phyloP scores from a whole-genome alignment of 805 yeast species.

The Nakazawaea laoshanensis region DNA sequence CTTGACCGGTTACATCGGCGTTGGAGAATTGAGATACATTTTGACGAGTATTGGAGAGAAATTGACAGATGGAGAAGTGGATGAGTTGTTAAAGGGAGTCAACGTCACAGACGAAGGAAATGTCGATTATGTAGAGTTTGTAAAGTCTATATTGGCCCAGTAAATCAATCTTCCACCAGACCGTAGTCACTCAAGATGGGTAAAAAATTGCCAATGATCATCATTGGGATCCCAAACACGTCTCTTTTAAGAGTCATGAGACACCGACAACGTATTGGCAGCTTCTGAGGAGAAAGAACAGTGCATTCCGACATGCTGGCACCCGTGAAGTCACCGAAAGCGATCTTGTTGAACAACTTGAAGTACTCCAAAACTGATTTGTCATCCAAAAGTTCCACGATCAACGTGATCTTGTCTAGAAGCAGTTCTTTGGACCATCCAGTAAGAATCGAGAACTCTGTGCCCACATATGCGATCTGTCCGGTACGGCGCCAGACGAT shows the following conservation, averaged over 20 bases:
- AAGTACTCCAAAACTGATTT: constrained; percentile 81
- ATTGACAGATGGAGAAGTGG: constrained; percentile 83
- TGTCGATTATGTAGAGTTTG: constrained; percentile 91
- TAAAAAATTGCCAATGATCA: constrained; percentile 88
- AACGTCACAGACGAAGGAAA: constrained; percentile 89
- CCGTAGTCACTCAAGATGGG: constrained; percentile 45
- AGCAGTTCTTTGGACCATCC: constrained; percentile 81
- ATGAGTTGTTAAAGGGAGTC: constrained; percentile 92
- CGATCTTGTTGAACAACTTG: constrained; percentile 72
- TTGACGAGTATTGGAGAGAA: constrained; percentile 95
- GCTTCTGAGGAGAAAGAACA: constrained; percentile 48
- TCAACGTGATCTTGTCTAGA: constrained; percentile 58
- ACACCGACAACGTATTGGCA: constrained; percentile 63
- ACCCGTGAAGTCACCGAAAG: constrained; percentile 87
- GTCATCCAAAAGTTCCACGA: constrained; percentile 83
- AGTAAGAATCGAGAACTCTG: constrained; percentile 82
- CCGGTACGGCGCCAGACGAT: constrained; percentile 95
- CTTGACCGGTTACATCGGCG: constrained; percentile 90
- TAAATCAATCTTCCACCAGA: constrained; percentile 21
- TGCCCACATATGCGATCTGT: constrained; percentile 91
- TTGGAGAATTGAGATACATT: constrained; percentile 93
- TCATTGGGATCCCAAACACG: constrained; percentile 94
- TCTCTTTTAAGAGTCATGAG: constrained; percentile 93
- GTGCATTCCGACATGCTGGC: constrained; percentile 86
- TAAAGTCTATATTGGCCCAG: constrained; percentile 87